Evolutionary conservation across 2,329 filamentous ascomycete genomes (phyloP), one percentile per base, ranked within the genome.

Genomic region (Whalleya microplaca): DNA sequence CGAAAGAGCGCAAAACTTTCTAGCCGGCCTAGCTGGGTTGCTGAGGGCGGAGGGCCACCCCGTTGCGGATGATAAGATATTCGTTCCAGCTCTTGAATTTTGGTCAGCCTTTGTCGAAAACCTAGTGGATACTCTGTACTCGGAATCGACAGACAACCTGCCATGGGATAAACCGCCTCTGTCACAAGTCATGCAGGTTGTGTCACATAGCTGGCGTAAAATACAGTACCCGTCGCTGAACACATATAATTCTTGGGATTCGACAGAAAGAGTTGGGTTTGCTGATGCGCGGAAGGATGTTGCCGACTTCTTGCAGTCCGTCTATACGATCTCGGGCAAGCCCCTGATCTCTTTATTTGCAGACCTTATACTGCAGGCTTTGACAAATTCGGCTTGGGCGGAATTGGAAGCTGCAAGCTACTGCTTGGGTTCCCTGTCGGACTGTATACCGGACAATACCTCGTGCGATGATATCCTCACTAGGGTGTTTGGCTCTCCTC

Each of bases 41-140:
- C 77, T 93, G 21, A 81, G 81, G 19, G 83, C 86, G 12, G 78
- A 85, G 12, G 90, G 90, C 1, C 82, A 85, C 64, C 84, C 89
- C 1, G 86, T 87, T 1, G 83, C 83, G 3, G 90, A 94, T 53
- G 89, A 95, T 66, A 86, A 85, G 61, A 84, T 92, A 10, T 92
- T 91, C 53, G 83, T 90, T 0, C 84, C 86, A 1, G 84, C 87
- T 1, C 80, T 94, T 14, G 90, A 95, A 66, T 94, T 95, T 69
- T 95, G 91, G 91, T 88, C 84, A 18, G 87, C 84, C 1, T 92
- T 88, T 69, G 84, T 90, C 5, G 90, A 92, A 72, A 83, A 84
- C 12, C 79, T 86, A 77, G 83, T 80, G 57, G 89, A 86, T 68
- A 78, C 74, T 9, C 74, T 82, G 45, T 84, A 80, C 58, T 80